Evolutionary conservation across 2,329 filamentous ascomycete genomes (phyloP).

Genomic region (Arthrinium phaeospermum): DNA sequence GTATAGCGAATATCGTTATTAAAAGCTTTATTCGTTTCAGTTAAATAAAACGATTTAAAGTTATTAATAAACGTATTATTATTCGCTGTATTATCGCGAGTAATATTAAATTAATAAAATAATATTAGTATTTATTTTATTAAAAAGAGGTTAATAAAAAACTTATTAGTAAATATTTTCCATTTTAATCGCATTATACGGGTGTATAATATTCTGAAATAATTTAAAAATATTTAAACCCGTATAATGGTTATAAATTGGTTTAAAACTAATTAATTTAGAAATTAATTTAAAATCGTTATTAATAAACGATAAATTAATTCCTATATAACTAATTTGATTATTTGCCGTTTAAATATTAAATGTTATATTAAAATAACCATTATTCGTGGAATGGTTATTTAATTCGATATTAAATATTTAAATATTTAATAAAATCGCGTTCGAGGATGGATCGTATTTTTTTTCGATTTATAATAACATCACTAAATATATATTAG

Average conservation of each 20-base stretch:
- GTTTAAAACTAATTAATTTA: constrained; percentile 27
- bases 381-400: neutral
- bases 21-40: neutral
- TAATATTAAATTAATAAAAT: neutral
- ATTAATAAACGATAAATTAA: neutral
- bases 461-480: neutral
- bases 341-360: neutral
- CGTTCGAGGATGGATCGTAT: neutral
- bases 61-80: neutral
- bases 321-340: constrained; percentile 28
- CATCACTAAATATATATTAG: neutral
- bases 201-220: neutral
- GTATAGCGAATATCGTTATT: neutral
- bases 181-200: neutral
- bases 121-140: neutral
- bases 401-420: neutral
- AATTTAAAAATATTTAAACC: neutral
- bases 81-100: neutral
- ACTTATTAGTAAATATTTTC: neutral
- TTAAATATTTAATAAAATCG: neutral
- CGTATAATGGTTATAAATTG: constrained; percentile 24
- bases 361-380: neutral
- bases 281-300: constrained; percentile 33
- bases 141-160: neutral
- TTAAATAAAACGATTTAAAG: neutral